Evolutionary conservation across 1,139 yeast genomes (phyloP).

Genomic region (Zhuliangozyma blackwelliae): DNA sequence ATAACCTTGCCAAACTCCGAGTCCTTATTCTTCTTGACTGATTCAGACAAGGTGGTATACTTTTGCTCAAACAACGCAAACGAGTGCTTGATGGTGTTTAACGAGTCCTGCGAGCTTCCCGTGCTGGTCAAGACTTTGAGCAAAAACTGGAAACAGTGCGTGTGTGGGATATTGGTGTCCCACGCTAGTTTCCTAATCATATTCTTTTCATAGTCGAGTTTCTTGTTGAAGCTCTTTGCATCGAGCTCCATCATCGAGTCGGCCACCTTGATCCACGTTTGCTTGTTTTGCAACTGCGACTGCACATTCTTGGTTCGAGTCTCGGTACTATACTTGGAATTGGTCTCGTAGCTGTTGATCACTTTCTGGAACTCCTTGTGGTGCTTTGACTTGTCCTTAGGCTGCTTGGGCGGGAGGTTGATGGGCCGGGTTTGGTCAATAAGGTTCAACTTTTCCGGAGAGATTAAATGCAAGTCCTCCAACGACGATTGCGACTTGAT

Average conservation of each 20-base stretch:
- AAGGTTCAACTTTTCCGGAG: constrained; percentile 37
- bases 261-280: constrained; percentile 24
- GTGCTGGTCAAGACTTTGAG: constrained; percentile 19
- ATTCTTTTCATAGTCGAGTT: constrained; percentile 26
- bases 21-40: constrained; percentile 29
- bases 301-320: constrained; percentile 19
- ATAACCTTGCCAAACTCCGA: constrained; percentile 31
- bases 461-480: constrained; percentile 38
- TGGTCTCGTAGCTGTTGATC: constrained; percentile 27
- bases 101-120: constrained; percentile 14
- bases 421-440: constrained; percentile 46
- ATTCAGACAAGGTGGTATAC: constrained; percentile 21
- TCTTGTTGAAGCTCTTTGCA: constrained; percentile 22
- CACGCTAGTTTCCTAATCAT: constrained; percentile 32
- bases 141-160: constrained; percentile 26
- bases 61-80: constrained; percentile 20
- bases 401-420: constrained; percentile 41
- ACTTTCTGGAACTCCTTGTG: constrained; percentile 35
- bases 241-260: constrained; percentile 15
- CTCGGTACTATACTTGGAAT: constrained; percentile 19
- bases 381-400: constrained; percentile 34
- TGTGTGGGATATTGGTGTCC: constrained; percentile 34
- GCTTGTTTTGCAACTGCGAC: constrained; percentile 16
- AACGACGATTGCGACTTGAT: constrained; percentile 40
- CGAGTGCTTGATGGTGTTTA: constrained; percentile 13